Base-by-base conservation (phyloP, 1,284 basidiomycete species). In the Ganoderma resinaceum region DNA sequence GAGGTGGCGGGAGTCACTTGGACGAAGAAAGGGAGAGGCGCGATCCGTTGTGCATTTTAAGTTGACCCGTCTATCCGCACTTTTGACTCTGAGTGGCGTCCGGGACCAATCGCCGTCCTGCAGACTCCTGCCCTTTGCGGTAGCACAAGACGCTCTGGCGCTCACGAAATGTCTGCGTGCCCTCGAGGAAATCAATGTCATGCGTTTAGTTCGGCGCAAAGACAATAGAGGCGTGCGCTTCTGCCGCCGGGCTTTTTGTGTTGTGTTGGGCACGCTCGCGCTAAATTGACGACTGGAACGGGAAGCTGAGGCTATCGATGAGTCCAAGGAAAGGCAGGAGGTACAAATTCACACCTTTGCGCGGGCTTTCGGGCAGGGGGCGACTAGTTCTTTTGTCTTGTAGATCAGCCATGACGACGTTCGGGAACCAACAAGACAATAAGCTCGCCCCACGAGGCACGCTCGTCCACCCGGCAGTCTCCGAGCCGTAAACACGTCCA, bases 401-500 rank as follows among this genome's bases (percentile, higher is more conserved):
- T 23, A 23, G 12, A 60, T 60, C 58, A 60, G 35, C n/a, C 58
- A 60, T 60, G 58, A 60, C 58, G 35, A 38, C 33, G 33, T 31
- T 58, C 7, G 33, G 55, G 33, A 37, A 37, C 55, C n/a, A 60
- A 23, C 35, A 60, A 60, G 58, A 60, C 58, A 60, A 60, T 60
- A 60, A 40, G 23, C 35, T 18, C 14, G 3, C 3, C 35, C 37
- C 58, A 40, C 58, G 37, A n/a, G 58, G 58, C 37, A 18, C 35
- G 3, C 2, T n/a, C 35, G 9, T 14, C 9, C 20, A 7, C 14
- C 12, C 61, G 42, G 61, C 29, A 46, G 8, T 1, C 42, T 16
- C 61, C 61, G 61, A 35, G 16, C 37, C 14, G 9, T n/a, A 62
- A 46, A 66, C 70, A 62, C 70, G 70, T 43, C 20, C 70, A 69